phyloP scores from a whole-genome alignment of 2,329 filamentous ascomycete species.

The Beauveria bassiana region DNA sequence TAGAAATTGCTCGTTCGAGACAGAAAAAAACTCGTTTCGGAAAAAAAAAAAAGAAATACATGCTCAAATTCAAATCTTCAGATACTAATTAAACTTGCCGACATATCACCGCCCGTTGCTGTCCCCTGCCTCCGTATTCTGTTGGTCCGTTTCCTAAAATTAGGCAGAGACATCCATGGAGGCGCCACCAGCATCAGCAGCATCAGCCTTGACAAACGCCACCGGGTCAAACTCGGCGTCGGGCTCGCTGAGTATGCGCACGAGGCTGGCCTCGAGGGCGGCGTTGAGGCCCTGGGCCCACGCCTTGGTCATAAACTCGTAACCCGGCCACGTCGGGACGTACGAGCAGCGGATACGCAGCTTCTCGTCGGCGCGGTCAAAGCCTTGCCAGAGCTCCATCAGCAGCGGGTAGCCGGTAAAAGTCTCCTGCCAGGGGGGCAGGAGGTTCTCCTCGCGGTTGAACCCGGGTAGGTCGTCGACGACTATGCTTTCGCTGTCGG shows the following conservation, averaged over 20 bases:
- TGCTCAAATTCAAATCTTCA: background rate
- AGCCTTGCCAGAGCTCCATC: slow-evolving; percentile 9
- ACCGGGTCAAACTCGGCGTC: slow-evolving; percentile 7
- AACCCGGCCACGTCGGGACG: slow-evolving; percentile 2
- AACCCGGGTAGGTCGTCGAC: slow-evolving; percentile 11
- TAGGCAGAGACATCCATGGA: background rate
- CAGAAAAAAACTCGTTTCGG: background rate
- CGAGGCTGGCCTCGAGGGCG: slow-evolving; percentile 6
- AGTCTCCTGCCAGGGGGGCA: slow-evolving; percentile 10
- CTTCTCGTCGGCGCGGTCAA: slow-evolving; percentile 1
- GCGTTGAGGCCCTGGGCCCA: slow-evolving; percentile 9
- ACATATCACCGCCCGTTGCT: background rate
- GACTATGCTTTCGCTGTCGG: background rate
- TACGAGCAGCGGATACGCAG: slow-evolving; percentile 8
- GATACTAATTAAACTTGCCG: background rate
- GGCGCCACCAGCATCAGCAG: background rate
- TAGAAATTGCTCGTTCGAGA: background rate
- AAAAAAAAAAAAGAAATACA: background rate
- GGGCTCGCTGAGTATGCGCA: slow-evolving; percentile 8
- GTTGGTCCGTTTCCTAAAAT: background rate
- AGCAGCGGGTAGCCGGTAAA: slow-evolving; percentile 11
- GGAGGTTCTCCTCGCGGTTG: slow-evolving; percentile 12
- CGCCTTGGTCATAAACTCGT: slow-evolving; percentile 8
- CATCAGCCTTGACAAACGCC: background rate
- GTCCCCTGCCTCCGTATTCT: background rate